Conservation (phyloP, 768 basidiomycete genomes). For the Hericium erinaceus region DNA sequence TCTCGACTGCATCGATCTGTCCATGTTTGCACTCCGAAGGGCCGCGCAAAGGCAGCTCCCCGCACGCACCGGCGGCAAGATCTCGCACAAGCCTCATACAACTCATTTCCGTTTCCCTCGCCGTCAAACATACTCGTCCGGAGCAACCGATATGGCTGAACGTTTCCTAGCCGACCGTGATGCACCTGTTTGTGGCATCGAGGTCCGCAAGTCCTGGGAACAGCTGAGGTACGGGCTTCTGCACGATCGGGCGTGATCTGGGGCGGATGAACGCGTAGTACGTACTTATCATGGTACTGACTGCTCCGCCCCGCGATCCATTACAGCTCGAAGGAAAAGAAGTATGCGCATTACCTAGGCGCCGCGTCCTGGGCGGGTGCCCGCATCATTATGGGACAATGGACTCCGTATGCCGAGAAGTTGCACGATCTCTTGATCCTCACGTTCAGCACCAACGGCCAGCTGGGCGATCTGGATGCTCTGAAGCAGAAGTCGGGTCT, state of each 20-base stretch:
- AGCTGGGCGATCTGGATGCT: conserved; percentile 43
- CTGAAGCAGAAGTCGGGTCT: conserved; percentile 49
- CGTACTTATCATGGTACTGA: not conserved
- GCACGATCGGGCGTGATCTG: not conserved
- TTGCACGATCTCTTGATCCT: conserved; percentile 67
- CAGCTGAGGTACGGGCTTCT: conserved; percentile 43
- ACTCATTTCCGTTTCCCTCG: too few species aligned
- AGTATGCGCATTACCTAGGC: conserved; percentile 66
- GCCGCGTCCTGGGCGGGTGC: conserved; percentile 79
- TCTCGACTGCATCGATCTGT: not conserved
- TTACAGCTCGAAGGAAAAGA: conserved; percentile 59
- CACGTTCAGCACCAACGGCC: conserved; percentile 53
- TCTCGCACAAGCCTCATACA: too few species aligned
- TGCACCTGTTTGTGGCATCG: conserved; percentile 68
- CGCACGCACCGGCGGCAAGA: too few species aligned
- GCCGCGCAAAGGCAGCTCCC: not conserved
- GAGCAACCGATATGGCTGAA: conserved; percentile 25
- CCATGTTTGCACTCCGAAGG: not conserved
- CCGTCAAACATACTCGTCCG: not conserved
- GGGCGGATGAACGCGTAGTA: not conserved
- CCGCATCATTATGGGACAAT: conserved; percentile 77
- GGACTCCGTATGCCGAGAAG: conserved; percentile 60
- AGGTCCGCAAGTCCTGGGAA: conserved; percentile 59
- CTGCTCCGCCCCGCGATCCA: not conserved
- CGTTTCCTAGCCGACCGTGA: conserved; percentile 68